Percentiles rank a stretch among this genome's conserved stretches.
These are phyloP conservation scores for Fusarium chuoi DNA, from an alignment of 2,329 filamentous ascomycete genomes.

Conservation along the genomic window DNA sequence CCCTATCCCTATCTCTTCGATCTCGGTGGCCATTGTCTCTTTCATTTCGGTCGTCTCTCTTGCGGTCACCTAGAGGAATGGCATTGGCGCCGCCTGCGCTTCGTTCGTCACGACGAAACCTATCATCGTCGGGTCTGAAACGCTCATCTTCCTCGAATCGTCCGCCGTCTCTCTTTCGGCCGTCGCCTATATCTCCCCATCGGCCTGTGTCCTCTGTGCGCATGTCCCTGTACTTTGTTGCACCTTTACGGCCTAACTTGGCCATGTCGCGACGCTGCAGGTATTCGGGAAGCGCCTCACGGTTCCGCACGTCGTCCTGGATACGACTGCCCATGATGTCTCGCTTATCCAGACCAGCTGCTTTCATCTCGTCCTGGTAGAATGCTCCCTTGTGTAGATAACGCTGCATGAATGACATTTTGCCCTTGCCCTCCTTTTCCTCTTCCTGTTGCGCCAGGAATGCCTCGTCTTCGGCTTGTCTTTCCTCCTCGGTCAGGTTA, in stretches of 20 bases:
- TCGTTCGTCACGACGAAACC: constrained; percentile 54
- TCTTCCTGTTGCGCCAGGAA: constrained; percentile 81
- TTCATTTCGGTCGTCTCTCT: constrained; percentile 48
- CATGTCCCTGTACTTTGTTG: constrained; percentile 89
- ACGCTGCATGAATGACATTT: constrained; percentile 92
- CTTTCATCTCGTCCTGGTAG: constrained; percentile 83
- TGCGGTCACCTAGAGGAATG: constrained; percentile 67
- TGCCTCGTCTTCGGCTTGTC: constrained; percentile 83
- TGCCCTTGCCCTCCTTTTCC: constrained; percentile 80
- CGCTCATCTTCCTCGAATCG: constrained; percentile 67
- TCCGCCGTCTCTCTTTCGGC: constrained; percentile 49
- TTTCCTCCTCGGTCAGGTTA: constrained; percentile 87
- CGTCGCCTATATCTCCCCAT: constrained; percentile 77
- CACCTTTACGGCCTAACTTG: constrained; percentile 90
- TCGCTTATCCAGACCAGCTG: constrained; percentile 78
- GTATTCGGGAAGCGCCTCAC: constrained; percentile 86
- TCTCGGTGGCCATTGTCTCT: constrained; percentile 29
- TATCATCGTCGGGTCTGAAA: constrained; percentile 72
- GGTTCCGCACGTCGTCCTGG: constrained; percentile 83
- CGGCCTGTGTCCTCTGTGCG: constrained; percentile 88
- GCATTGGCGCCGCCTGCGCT: constrained; percentile 74
- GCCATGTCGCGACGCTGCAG: constrained; percentile 95
- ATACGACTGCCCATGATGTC: constrained; percentile 89
- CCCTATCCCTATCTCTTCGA: constrained; percentile 34
- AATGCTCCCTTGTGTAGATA: constrained; percentile 98